Conservation (phyloP, 768 basidiomycete genomes). For the Dentipellis fragilis region DNA sequence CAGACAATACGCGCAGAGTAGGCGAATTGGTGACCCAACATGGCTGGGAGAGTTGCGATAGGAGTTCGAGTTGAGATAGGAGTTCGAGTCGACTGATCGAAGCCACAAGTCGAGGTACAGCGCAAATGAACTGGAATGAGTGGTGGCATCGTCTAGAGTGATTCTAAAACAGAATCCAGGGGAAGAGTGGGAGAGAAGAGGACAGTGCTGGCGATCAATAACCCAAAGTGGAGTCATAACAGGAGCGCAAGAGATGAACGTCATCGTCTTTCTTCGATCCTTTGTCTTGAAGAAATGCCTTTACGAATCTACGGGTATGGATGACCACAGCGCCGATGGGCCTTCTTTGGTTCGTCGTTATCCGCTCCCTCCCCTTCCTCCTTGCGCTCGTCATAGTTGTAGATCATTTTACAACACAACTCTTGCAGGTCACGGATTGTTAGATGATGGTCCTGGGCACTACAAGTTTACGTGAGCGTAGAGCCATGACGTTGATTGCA, state of each 20-base stretch:
- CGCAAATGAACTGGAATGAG: not conserved
- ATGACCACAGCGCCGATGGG: conserved; percentile 97
- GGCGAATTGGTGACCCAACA: conserved; percentile 87
- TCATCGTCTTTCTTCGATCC: conserved; percentile 92
- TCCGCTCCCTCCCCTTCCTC: conserved; percentile 71
- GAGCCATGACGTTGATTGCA: too few relatives aligned
- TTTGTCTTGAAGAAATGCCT: conserved; percentile 95
- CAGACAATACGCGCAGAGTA: conserved; percentile 90
- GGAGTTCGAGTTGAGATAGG: not conserved
- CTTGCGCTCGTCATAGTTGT: conserved; percentile 82
- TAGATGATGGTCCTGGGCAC: too few relatives aligned
- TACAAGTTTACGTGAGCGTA: too few relatives aligned
- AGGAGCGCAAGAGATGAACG: too few relatives aligned
- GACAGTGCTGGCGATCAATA: conserved; percentile 2
- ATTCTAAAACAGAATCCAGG: conserved; percentile 3
- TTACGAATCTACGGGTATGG: conserved; percentile 83
- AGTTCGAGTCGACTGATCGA: not conserved
- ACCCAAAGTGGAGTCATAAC: too few relatives aligned
- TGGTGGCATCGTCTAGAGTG: not conserved
- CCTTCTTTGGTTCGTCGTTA: conserved; percentile 69
- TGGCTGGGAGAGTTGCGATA: conserved; percentile 20
- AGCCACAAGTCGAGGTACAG: not conserved
- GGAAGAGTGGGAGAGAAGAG: not conserved
- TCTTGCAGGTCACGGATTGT: too few relatives aligned
- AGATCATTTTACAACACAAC: conserved; percentile 77